Percentiles rank a stretch among this genome's conserved stretches.
Conservation (phyloP, 2,329 filamentous ascomycete species). For the Aspergillus luchuensis region DNA sequence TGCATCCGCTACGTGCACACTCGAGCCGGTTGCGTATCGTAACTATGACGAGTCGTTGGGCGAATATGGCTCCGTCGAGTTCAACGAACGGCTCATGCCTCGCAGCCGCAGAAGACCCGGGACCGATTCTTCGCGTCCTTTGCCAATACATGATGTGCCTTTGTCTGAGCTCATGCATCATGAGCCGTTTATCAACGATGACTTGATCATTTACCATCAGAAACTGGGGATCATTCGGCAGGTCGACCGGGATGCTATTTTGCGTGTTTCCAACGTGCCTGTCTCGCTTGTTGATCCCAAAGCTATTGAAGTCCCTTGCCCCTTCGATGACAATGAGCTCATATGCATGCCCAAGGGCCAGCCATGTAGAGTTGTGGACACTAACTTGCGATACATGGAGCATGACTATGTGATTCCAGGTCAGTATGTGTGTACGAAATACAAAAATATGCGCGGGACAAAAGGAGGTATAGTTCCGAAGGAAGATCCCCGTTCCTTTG, state of each 20-base stretch:
- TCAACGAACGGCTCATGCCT: constrained; percentile 20
- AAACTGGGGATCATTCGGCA: constrained; percentile 59
- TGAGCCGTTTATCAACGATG: constrained; percentile 52
- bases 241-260: constrained; percentile 52
- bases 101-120: background rate
- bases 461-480: background rate
- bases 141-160: constrained; percentile 44
- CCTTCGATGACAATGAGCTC: constrained; percentile 24
- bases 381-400: background rate
- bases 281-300: constrained; percentile 54
- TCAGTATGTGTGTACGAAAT: background rate
- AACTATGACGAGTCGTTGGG: constrained; percentile 24
- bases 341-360: constrained; percentile 19
- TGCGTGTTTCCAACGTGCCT: constrained; percentile 53
- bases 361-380: background rate
- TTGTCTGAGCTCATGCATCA: constrained; percentile 50
- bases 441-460: background rate
- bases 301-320: constrained; percentile 44
- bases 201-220: constrained; percentile 56
- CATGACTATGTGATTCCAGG: background rate
- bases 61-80: constrained; percentile 25
- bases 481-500: constrained; percentile 44
- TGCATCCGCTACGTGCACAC: constrained; percentile 49
- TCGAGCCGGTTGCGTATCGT: constrained; percentile 36
- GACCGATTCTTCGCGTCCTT: constrained; percentile 8